phyloP scores from a whole-genome alignment of 345 rosid species.

The Eucalyptus rudis region DNA sequence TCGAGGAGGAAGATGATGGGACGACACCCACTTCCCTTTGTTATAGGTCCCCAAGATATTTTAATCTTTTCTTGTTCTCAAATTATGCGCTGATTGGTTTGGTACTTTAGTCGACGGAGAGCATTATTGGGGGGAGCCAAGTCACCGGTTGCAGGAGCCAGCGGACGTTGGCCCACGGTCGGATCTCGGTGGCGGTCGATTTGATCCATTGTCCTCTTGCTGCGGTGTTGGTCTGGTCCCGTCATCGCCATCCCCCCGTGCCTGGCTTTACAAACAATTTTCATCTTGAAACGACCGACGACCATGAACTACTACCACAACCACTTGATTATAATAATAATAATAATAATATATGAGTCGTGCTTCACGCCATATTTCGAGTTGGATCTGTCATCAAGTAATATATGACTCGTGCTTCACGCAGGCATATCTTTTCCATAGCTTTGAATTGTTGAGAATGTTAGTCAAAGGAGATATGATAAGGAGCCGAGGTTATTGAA shows the following conservation, averaged over 20 bases:
- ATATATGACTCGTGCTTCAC: neutral
- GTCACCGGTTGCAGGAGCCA: neutral
- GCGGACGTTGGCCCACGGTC: neutral
- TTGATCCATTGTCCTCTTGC: neutral
- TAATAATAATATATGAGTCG: neutral
- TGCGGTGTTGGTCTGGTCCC: neutral
- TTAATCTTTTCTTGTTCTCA: neutral
- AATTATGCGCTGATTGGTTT: accelerated
- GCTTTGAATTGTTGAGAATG: neutral
- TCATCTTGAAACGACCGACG: neutral
- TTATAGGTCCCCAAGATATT: neutral
- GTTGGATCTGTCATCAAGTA: neutral
- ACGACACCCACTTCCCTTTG: neutral
- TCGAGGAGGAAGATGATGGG: neutral
- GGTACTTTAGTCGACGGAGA: too few relatives aligned
- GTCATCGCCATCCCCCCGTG: neutral
- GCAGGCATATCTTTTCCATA: neutral
- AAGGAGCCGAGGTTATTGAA: neutral
- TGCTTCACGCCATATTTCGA: too few relatives aligned
- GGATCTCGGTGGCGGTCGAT: neutral
- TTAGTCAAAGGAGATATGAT: neutral
- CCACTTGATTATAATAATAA: neutral
- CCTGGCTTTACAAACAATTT: neutral
- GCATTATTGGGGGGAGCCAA: neutral
- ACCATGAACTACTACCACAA: neutral